phyloP scores from a whole-genome alignment of 805 yeast species.

The Schizosaccharomyces japonicus region DNA sequence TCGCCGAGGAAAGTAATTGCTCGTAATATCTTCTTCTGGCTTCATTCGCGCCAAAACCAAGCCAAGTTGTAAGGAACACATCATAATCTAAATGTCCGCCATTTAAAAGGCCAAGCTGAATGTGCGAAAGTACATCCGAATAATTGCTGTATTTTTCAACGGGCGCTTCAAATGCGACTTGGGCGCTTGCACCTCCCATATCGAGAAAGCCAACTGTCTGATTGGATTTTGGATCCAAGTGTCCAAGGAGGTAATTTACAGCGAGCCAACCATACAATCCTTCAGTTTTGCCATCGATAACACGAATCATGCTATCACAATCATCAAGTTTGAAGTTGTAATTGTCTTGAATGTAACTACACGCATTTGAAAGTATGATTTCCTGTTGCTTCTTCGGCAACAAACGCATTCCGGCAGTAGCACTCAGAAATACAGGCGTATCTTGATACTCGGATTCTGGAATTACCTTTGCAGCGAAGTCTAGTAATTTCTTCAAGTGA shows the following conservation, averaged over 20 bases:
- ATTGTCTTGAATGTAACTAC: slow-evolving; percentile 29
- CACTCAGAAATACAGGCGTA: slow-evolving; percentile 75
- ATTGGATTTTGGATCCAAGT: slow-evolving; percentile 21
- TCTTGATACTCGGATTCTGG: slow-evolving; percentile 34
- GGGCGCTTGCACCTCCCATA: slow-evolving; percentile 98
- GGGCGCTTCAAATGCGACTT: slow-evolving; percentile 74
- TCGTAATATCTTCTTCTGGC: slow-evolving; percentile 51
- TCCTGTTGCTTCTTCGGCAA: slow-evolving; percentile 31
- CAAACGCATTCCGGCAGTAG: slow-evolving; percentile 93
- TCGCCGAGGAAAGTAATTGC: not conserved
- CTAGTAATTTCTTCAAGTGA: slow-evolving; percentile 43
- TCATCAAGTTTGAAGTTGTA: slow-evolving; percentile 31
- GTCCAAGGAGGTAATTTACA: slow-evolving; percentile 57
- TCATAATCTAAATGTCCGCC: slow-evolving; percentile 59
- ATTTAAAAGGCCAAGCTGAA: slow-evolving; percentile 40
- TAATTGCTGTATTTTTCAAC: slow-evolving; percentile 37
- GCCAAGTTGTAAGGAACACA: slow-evolving; percentile 86
- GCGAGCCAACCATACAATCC: slow-evolving; percentile 93
- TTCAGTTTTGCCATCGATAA: slow-evolving; percentile 84
- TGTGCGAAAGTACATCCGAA: slow-evolving; percentile 44
- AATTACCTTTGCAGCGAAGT: slow-evolving; percentile 44
- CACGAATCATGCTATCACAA: slow-evolving; percentile 52
- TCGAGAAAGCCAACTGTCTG: slow-evolving; percentile 79
- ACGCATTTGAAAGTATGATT: slow-evolving; percentile 34
- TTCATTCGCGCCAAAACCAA: slow-evolving; percentile 92